A percentile compares a stretch with the other conserved stretches of the same genome.
Evolutionary conservation across 768 basidiomycete species (phyloP).

Genomic region (Mycena filopes): DNA sequence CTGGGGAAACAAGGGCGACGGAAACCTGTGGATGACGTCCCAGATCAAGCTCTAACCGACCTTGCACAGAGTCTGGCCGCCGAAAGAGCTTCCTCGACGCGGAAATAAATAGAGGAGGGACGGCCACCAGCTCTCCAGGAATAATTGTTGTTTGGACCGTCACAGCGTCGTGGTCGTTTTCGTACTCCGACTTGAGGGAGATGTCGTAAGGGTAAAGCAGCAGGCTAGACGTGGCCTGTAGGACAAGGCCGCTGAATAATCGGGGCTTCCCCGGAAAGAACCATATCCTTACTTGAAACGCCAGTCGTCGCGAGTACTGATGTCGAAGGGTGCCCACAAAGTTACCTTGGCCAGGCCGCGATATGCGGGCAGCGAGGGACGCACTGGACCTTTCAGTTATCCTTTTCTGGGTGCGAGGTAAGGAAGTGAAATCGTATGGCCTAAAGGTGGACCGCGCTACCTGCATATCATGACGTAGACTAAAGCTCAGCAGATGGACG

Average conservation of each 20-base stretch:
- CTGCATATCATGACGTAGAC: conserved; percentile 56
- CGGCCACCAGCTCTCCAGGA: conserved; percentile 44
- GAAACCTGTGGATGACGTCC: conserved; percentile 49
- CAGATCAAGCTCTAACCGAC: conserved; percentile 53
- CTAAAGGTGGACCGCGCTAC: conserved; percentile 43
- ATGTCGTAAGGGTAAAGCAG: conserved; percentile 53
- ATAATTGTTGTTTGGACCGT: conserved; percentile 49
- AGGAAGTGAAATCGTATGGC: conserved; percentile 30
- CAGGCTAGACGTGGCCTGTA: conserved; percentile 53
- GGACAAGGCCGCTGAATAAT: conserved; percentile 33
- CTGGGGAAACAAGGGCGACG: conserved; percentile 55
- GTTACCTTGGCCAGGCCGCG: conserved; percentile 48
- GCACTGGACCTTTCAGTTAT: conserved; percentile 58
- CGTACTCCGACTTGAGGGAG: conserved; percentile 58
- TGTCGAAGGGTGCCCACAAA: conserved; percentile 79
- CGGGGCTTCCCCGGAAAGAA: conserved; percentile 31
- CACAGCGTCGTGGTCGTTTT: conserved; percentile 49
- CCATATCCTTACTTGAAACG: conserved; percentile 52
- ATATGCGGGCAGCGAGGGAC: conserved; percentile 51
- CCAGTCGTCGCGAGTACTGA: conserved; percentile 76
- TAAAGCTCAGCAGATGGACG: conserved; percentile 46
- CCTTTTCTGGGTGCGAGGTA: conserved; percentile 52
- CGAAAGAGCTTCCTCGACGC: conserved; percentile 64
- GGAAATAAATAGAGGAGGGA: conserved; percentile 52
- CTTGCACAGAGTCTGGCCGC: conserved; percentile 54